These are phyloP conservation scores for Hansenula anomala DNA, from an alignment of 1,139 yeast species.

Conservation along the genomic window DNA sequence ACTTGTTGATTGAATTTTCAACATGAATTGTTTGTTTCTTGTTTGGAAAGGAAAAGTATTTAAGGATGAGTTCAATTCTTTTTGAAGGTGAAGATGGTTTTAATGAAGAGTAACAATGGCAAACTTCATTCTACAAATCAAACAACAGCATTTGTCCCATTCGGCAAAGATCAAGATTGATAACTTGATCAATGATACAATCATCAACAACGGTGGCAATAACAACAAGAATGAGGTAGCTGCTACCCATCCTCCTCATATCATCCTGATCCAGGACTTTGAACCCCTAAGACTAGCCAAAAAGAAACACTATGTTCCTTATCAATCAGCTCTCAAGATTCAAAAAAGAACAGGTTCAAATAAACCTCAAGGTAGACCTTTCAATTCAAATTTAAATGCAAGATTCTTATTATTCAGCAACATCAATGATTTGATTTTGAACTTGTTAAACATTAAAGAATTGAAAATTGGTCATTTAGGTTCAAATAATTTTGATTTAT, in stretches of 20 bases:
- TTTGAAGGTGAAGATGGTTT: no score
- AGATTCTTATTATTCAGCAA: constrained; percentile 24
- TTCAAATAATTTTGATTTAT: not conserved
- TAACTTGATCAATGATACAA: not conserved
- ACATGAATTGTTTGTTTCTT: no score
- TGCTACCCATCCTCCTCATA: constrained; percentile 17
- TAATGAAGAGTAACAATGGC: no score
- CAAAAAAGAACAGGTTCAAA: constrained; percentile 12
- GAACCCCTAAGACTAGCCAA: constrained; percentile 22
- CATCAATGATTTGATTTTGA: constrained; percentile 18
- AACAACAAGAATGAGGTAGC: no score
- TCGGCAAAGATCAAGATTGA: constrained; percentile 1
- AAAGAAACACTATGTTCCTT: constrained; percentile 21
- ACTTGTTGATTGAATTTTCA: not conserved
- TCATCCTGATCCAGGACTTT: constrained; percentile 15
- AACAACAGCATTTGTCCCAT: not conserved
- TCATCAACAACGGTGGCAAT: no score
- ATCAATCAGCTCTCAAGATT: constrained; percentile 8
- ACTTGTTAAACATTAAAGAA: constrained; percentile 12
- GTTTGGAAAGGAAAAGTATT: no score
- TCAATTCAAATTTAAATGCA: constrained; percentile 28
- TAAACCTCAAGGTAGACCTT: constrained; percentile 36
- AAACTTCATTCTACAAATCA: not conserved
- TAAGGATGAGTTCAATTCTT: no score
- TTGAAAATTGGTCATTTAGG: not conserved